These are phyloP conservation scores for Nannochloris sp. DNA, from an alignment of 139 green algal species.

Conservation along the genomic window DNA sequence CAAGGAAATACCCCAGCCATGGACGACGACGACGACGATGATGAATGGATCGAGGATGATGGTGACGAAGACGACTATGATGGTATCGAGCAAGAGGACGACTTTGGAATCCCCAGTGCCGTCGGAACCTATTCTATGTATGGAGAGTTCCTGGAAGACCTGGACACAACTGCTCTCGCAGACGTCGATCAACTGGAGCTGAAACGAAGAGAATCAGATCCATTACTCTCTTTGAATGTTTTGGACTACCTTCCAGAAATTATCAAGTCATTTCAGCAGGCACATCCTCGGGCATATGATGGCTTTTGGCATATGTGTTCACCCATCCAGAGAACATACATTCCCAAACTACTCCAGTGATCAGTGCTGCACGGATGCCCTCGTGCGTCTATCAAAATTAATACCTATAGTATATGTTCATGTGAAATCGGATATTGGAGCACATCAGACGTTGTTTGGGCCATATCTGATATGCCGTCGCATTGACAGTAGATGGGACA, in stretches of 20 bases:
- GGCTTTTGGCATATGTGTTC: neutral
- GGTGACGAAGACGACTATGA: neutral
- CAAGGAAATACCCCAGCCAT: constrained; percentile 18
- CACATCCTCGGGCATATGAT: neutral
- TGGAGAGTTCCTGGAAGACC: neutral
- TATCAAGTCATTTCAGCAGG: neutral
- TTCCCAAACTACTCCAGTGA: no score
- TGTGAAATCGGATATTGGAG: no score
- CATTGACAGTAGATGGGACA: no score
- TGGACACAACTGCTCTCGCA: constrained; percentile 5
- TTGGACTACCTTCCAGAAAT: neutral
- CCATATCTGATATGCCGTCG: no score
- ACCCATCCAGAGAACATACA: no score
- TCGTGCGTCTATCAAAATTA: no score
- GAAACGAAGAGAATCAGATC: constrained; percentile 9
- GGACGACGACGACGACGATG: constrained; percentile 22
- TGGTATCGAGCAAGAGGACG: constrained; percentile 1
- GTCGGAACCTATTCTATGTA: constrained; percentile 3
- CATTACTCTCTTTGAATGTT: constrained; percentile 13
- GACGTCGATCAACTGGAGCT: constrained; percentile 18
- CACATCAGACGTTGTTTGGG: no score
- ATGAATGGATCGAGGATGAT: constrained; percentile 1
- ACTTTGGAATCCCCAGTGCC: neutral
- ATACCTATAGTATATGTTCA: no score
- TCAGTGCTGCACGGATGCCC: no score